Evolutionary conservation across 2,329 filamentous ascomycete species (phyloP), one percentile per base, ranked within the genome.

Genomic region (Fusarium subtropicale): DNA sequence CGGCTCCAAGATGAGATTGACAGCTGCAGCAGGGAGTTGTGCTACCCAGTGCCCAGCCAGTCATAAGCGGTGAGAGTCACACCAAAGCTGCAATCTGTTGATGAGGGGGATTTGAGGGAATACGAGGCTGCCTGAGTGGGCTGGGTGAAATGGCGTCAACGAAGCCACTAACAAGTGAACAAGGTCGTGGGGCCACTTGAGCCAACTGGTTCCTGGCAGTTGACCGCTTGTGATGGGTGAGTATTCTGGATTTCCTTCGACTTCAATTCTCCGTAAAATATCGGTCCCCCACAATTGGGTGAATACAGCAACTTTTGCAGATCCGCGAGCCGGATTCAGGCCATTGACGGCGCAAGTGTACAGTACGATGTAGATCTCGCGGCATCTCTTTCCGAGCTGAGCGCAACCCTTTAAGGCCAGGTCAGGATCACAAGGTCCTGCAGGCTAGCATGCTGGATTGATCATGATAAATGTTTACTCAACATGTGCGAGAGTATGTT

Each of bases 21-120:
- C 65, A 68, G 62, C 42, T 57, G 62, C 58, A 71, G 45, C 55
- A 70, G 60, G 68, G 68, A 61, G 10, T 65, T 24, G 41, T 30
- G 18, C 52, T 58, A 57, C 52, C 63, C 56, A 71, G 70, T 60
- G 47, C n/a, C 24, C 47, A 51, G 22, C 18, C 47, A 51, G 33
- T 39, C 24, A 55, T 42, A 45, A 47, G 26, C 51, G 54, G 64
- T 42, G 55, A 54, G 69, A 51, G 61, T 51, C 57, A 60, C 41
- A 41, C 45, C 33, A 36, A 39, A 34, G 60, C 56, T 60, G 39
- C 53, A 58, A 24, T 42, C 51, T 66, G 51, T 60, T 48, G 30
- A 24, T 33, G 50, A 54, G 54, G 50, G 28, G 44, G 30, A 33
- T 16, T 36, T 39, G 53, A 48, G 13, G 33, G 42, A 39, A 52